Percentiles rank a stretch among this genome's conserved stretches.
These are phyloP conservation scores for Phytophthora melonis DNA, from an alignment of 352 stramenopile species.

Conservation along the genomic window DNA sequence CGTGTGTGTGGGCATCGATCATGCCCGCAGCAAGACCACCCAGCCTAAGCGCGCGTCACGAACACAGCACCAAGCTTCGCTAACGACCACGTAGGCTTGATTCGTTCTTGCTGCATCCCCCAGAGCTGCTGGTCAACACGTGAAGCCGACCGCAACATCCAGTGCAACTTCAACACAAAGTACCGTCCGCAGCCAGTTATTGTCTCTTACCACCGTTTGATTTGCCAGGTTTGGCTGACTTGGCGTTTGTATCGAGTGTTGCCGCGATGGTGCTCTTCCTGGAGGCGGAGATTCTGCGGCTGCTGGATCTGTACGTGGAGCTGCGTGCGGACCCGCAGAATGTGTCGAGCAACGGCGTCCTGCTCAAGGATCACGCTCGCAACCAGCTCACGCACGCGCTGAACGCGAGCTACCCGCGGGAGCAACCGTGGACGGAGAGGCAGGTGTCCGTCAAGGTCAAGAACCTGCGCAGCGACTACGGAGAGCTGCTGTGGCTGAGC, in stretches of 20 bases:
- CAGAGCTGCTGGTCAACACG: no score
- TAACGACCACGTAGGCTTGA: no score
- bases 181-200: constrained; percentile 13
- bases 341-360: constrained; percentile 53
- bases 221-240: background rate
- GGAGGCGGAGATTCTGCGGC: constrained; percentile 53
- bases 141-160: background rate
- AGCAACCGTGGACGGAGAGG: constrained; percentile 54
- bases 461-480: constrained; percentile 69
- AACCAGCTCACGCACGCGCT: constrained; percentile 54
- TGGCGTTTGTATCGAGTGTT: background rate
- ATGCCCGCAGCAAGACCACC: background rate
- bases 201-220: background rate
- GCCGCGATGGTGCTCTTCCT: constrained; percentile 65
- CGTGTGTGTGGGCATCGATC: no score
- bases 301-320: constrained; percentile 62
- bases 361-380: constrained; percentile 57
- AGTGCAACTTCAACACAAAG: constrained; percentile 10
- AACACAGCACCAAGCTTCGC: no score
- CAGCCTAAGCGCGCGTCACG: background rate
- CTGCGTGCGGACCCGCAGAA: constrained; percentile 54
- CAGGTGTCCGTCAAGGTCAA: constrained; percentile 76
- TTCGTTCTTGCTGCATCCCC: no score
- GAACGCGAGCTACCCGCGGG: constrained; percentile 50
- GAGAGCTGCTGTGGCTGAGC: constrained; percentile 55